Base-by-base conservation (phyloP, 179 eudicot genomes). In the Actinidia arguta region DNA sequence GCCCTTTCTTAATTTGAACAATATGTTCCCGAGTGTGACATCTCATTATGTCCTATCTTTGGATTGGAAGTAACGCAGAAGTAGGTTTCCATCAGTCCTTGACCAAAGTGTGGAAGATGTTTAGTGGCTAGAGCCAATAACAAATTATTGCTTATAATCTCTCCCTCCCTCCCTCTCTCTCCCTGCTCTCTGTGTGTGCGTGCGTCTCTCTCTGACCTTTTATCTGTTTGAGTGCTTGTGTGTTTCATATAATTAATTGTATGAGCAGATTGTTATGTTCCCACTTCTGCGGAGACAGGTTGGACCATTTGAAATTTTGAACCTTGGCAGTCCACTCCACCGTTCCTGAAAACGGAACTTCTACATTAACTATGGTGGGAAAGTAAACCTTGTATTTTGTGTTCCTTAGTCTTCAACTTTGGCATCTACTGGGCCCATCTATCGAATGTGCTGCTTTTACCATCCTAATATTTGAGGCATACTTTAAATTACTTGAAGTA, bases 11-110 rank as follows among this genome's bases (percentile, higher is more conserved):
- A 22, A 47, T 52, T 51, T 20, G 46, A 8, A 54, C 22, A 52
- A 54, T 71, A 50, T 81, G 59, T 48, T 81, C 67, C 71, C 20
- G 59, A 59, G 42, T 31, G 48, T 24, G 64, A 73, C 42, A 36
- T 24, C 78, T 55, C 78, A 55, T 55, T 31, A 31, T 31, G 64
- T 27, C 46, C 24, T 31, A 2, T 2, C 36, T 31, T 31, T n/a
- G n/a, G 36, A 31, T 31, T 31, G 36, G 36, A 0, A 31, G 36
- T 31, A 31, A 31, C 36, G 2, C 36, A 31, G 36, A 31, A 31
- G 36, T 31, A 31, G 36, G 36, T 31, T 1, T 31, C 36, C 1
- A 0, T 31, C 36, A 31, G 36, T 31, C 36, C 36, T 31, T 31
- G 2, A 31, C 36, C 36, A 31, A 31, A 31, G 36, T 31, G 1